Conservation (phyloP, 208 protist species). For the Crithidia brevicula region DNA sequence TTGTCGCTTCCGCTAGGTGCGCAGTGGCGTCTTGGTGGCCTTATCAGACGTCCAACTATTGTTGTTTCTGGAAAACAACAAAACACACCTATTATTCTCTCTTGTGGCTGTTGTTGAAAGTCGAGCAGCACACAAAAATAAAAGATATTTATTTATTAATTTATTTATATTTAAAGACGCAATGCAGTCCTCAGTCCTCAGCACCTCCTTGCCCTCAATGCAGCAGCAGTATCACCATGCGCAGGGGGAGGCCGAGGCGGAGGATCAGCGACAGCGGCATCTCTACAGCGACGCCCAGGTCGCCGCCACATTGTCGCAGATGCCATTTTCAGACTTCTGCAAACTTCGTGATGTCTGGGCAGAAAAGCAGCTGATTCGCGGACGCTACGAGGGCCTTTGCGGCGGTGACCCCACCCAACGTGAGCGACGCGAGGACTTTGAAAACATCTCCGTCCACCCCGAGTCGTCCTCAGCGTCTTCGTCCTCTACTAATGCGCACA, state of each 20-base stretch:
- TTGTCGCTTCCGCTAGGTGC: too few relatives aligned
- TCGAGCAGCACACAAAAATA: too few relatives aligned
- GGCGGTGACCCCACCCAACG: constrained; percentile 56
- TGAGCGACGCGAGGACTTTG: constrained; percentile 44
- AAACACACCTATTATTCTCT: too few relatives aligned
- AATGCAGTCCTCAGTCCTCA: not conserved
- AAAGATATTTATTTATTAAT: too few relatives aligned
- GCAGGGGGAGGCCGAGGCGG: too few relatives aligned
- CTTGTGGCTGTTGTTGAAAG: too few relatives aligned
- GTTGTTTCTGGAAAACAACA: too few relatives aligned
- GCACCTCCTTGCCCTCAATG: not conserved
- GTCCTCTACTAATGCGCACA: constrained; percentile 1
- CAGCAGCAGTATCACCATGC: not conserved
- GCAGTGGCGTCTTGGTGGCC: too few relatives aligned
- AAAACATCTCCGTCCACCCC: constrained; percentile 26
- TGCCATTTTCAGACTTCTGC: constrained; percentile 57
- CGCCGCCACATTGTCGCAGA: constrained; percentile 40
- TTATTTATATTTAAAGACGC: too few relatives aligned
- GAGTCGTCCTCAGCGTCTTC: not conserved
- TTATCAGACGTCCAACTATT: too few relatives aligned
- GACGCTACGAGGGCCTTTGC: constrained; percentile 56
- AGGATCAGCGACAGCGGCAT: not conserved
- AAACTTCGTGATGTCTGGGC: constrained; percentile 41
- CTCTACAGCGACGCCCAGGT: constrained; percentile 40
- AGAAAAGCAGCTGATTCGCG: constrained; percentile 42